Base-by-base conservation (phyloP, 2,329 filamentous ascomycete genomes). In the Hymenoscyphus infarciens region DNA sequence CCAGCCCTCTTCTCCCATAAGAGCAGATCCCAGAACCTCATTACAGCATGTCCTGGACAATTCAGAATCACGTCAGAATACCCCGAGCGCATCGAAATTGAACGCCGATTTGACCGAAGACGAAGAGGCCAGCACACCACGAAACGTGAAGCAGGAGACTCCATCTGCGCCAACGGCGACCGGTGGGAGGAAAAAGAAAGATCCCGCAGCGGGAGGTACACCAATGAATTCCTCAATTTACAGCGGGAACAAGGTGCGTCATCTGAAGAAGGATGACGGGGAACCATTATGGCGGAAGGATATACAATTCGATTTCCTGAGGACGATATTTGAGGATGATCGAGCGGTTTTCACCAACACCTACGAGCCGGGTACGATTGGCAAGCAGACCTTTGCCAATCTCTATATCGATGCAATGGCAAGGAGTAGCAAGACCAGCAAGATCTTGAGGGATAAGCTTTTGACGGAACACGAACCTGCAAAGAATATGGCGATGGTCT, bases 401-500 rank as follows among this genome's bases (percentile, higher is more conserved):
- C 86, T 99, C 64, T 99, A 99, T 78, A 94, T 99, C 72, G 95
- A 98, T 77, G 94, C 95, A 64, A 98, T 99, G 94, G 92, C 95
- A 2, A 87, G 92, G 76, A 99, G 95, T 79, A 97, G 92, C 82
- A 99, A 99, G 81, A 98, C 94, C 31, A 98, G 95, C 82, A 98
- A 98, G 79, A 95, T 99, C 57, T 82, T 99, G 67, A 92, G 96
- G 76, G 95, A 99, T 77, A 98, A 99, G 80, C 83, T 99, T 67
- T 83, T 97, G 72, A 95, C 89, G 69, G 95, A 99, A 75, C 88
- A 91, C 72, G 88, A 92, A 67, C 93, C 93, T 25, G 95, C 94
- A 39, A 92, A 97, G 75, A 94, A 92, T 73, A 99, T 99, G 95
- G 95, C 95, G 60, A 99, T 99, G 95, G 94, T 99, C 63, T 99